A percentile compares a stretch with the other conserved stretches of the same genome.
Evolutionary conservation across 441 rosid species (phyloP).

Genomic region (Sinapis alba): DNA sequence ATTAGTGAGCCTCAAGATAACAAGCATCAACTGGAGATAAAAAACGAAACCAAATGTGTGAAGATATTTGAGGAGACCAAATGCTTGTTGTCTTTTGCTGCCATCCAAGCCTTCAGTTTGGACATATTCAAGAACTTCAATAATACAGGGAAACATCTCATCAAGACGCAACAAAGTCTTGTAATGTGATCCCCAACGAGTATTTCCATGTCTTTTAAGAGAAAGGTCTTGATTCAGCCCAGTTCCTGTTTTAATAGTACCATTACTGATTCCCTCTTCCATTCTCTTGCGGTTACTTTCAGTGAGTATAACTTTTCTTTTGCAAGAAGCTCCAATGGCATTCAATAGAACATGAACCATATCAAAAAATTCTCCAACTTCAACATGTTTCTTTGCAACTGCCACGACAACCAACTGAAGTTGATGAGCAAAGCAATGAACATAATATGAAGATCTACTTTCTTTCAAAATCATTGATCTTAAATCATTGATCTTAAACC

Average conservation of each 20-base stretch:
- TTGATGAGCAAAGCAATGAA: no score
- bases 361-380: not conserved
- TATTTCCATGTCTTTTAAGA: not conserved
- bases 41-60: slow-evolving; percentile 1
- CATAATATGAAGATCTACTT: no score
- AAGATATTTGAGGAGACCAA: not conserved
- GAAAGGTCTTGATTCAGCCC: not conserved
- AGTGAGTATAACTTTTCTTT: no score
- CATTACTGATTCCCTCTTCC: not conserved
- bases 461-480: no score
- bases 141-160: not conserved
- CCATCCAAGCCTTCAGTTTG: not conserved
- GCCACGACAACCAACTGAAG: not conserved
- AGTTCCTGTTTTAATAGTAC: not conserved
- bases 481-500: no score
- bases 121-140: not conserved
- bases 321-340: not conserved
- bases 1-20: not conserved
- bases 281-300: not conserved
- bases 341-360: not conserved
- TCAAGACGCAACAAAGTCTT: not conserved
- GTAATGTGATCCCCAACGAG: slow-evolving; percentile 6
- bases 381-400: not conserved
- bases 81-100: not conserved
- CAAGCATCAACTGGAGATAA: not conserved